Base-by-base conservation (phyloP, 805 yeast species). In the Scheffersomyces coipomensis region DNA sequence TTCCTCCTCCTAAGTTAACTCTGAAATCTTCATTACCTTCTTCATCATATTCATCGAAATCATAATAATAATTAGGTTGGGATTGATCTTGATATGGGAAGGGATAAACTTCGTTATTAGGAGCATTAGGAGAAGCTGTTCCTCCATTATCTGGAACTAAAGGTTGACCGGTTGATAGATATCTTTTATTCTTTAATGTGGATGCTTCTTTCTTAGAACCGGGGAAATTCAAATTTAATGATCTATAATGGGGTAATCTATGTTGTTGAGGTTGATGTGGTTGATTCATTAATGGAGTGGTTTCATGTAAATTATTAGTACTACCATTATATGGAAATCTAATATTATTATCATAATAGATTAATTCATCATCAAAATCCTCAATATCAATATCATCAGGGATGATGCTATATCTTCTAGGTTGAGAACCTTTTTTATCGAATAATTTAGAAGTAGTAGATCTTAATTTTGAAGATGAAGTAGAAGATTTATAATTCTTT, bases 401-500 rank as follows among this genome's bases (percentile, higher is more conserved):
- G 2, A 80, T 76, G 16, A 85, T 86, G 16, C 89, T 81, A 51
- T 85, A 84, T 24, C 89, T 65, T 52, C 90, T 70, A 5, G 88
- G 79, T 34, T 81, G 85, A 0, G 83, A 78, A 1, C 88, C 89
- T 48, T 79, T 83, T 10, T 79, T 75, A 50, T 85, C 91, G 58
- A 85, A 85, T 5, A 85, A 62, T 45, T 82, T 81, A 1, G 89
- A 83, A 0, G 89, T 82, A 1, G 88, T 83, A 2, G 89, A 79
- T 29, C 85, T 59, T 33, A 80, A 61, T 37, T 73, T 79, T 1
- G 73, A 66, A 1, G 68, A 60, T 0, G 71, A 47, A 2, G 60
- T 56, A 5, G 68, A 56, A 3, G 69, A 46, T 36, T 57, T 56
- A 39, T 51, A 53, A 26, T 57, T 56, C 39, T 58, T 61, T 35